Evolutionary conservation across 108 stramenopile species (phyloP).

Genomic region (Cyclotella cryptica): DNA sequence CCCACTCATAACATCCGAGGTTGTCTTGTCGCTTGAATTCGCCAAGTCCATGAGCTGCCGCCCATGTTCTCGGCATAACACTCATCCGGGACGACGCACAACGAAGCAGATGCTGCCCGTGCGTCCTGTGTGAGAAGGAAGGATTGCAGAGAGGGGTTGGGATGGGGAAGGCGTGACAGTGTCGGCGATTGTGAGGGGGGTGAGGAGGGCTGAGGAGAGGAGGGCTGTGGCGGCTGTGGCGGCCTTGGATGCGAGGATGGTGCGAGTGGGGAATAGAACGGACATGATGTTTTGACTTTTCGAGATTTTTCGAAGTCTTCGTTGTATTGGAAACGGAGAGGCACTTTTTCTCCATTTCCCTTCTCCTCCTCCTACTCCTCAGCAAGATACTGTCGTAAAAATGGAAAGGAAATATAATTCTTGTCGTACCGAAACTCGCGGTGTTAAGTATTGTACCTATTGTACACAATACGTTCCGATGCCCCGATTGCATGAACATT

Average conservation of each 20-base stretch:
- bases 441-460: too few species aligned
- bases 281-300: background rate
- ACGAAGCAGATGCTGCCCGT: slow-evolving; percentile 50
- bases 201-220: slow-evolving; percentile 24
- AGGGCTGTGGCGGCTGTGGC: slow-evolving; percentile 21
- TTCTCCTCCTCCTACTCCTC: too few species aligned
- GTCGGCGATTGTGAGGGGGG: slow-evolving; percentile 17
- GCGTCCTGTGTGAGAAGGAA: slow-evolving; percentile 23
- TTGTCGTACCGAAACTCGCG: too few species aligned
- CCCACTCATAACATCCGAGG: slow-evolving; percentile 47
- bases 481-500: too few species aligned
- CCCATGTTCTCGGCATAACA: slow-evolving; percentile 88
- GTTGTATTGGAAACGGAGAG: too few species aligned
- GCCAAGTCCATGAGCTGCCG: slow-evolving; percentile 71
- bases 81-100: slow-evolving; percentile 80
- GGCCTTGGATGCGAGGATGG: background rate
- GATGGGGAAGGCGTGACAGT: slow-evolving; percentile 21
- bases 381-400: too few species aligned
- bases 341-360: too few species aligned
- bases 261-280: background rate
- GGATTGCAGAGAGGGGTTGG: slow-evolving; percentile 16
- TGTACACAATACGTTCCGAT: too few species aligned
- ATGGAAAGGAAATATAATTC: too few species aligned
- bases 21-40: slow-evolving; percentile 5
- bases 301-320: too few species aligned